Evolutionary conservation across 331 rosid species (phyloP).

Genomic region (Spiraea crenata): DNA sequence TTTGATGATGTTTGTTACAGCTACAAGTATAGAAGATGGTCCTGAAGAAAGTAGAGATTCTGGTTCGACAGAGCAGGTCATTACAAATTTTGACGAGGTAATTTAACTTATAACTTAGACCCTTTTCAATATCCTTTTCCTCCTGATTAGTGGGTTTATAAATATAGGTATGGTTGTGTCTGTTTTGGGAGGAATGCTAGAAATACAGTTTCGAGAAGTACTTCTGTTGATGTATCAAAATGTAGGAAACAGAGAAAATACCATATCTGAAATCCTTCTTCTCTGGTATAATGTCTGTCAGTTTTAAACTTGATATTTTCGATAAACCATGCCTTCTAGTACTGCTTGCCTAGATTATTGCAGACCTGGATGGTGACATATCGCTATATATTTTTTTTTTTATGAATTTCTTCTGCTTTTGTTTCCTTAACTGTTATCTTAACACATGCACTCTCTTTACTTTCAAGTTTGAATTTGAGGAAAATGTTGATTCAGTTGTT

Average conservation of each 20-base stretch:
- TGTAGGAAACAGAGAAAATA: neutral
- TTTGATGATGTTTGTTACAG: constrained; percentile 36
- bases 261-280: neutral
- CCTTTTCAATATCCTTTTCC: neutral
- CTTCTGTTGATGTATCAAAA: neutral
- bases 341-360: neutral
- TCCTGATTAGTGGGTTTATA: neutral
- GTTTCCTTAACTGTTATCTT: neutral
- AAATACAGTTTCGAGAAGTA: neutral
- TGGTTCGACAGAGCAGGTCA: constrained; percentile 35
- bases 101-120: constrained; percentile 15
- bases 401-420: neutral
- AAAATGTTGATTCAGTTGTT: neutral
- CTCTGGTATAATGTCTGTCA: neutral
- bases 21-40: constrained; percentile 40
- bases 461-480: neutral
- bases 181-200: neutral
- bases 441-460: neutral
- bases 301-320: neutral
- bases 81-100: constrained; percentile 64
- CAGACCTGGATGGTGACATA: neutral
- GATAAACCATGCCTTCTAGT: neutral
- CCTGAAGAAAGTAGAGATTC: constrained; percentile 48
- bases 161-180: neutral
- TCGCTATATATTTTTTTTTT: neutral